These are phyloP conservation scores for Diaporthe vaccinii DNA, from an alignment of 2,329 filamentous ascomycete genomes.

Conservation along the genomic window DNA sequence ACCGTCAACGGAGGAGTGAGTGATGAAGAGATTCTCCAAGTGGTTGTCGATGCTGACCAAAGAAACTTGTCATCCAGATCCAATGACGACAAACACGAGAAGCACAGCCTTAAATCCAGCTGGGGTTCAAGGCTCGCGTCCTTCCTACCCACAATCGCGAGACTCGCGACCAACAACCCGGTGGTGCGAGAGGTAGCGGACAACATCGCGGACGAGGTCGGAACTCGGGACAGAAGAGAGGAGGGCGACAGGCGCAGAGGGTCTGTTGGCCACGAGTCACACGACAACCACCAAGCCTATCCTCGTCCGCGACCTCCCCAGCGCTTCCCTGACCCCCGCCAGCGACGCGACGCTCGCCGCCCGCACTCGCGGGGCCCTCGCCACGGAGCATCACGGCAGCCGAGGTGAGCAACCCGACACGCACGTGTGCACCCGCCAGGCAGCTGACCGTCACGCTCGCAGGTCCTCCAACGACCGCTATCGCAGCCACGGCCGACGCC, in stretches of 20 bases:
- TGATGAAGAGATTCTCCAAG: not conserved
- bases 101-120: not conserved
- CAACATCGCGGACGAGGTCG: slow-evolving; percentile 9
- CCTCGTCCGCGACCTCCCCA: not conserved
- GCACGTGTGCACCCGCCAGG: not conserved
- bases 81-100: not conserved
- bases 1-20: not conserved
- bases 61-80: not conserved
- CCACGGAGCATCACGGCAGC: slow-evolving; percentile 7
- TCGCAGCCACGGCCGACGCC: slow-evolving; percentile 11
- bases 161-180: slow-evolving; percentile 24
- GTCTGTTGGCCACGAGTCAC: not conserved
- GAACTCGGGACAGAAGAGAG: not conserved
- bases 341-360: slow-evolving; percentile 14
- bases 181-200: slow-evolving; percentile 29
- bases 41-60: not conserved
- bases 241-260: not conserved
- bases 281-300: not conserved
- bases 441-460: slow-evolving; percentile 9
- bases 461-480: slow-evolving; percentile 6
- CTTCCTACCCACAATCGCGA: slow-evolving; percentile 28
- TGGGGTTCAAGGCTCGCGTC: slow-evolving; percentile 19
- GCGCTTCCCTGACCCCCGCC: slow-evolving; percentile 2
- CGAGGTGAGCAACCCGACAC: slow-evolving; percentile 11
- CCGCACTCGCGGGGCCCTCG: not conserved